These are phyloP conservation scores for Lactifluus pinguis DNA, from an alignment of 768 basidiomycete genomes.

Conservation along the genomic window DNA sequence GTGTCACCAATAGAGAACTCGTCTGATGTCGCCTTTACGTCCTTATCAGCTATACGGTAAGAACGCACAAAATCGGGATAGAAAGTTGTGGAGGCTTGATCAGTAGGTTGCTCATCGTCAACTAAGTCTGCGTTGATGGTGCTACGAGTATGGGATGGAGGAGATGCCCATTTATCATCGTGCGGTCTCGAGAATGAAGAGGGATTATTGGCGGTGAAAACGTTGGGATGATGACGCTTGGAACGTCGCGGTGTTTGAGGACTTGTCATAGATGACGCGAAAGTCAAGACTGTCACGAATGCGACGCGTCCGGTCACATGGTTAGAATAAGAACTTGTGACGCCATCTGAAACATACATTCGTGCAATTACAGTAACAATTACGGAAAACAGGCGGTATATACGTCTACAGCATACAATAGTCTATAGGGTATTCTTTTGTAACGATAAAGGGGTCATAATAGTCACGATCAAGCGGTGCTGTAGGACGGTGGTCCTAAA, in stretches of 20 bases:
- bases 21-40: constrained; percentile 16
- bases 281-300: neutral
- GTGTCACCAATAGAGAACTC: constrained; percentile 56
- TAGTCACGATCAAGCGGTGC: constrained; percentile 8
- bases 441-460: neutral
- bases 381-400: neutral
- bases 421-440: constrained; percentile 2
- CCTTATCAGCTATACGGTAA: neutral
- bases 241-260: constrained; percentile 16
- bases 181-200: neutral
- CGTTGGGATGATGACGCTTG: constrained; percentile 15
- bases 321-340: no score
- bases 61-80: constrained; percentile 7
- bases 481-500: constrained; percentile 36
- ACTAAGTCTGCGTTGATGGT: constrained; percentile 9
- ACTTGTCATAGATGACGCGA: neutral
- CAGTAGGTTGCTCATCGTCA: constrained; percentile 12
- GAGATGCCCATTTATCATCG: constrained; percentile 11
- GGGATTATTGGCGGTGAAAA: neutral
- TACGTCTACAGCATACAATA: neutral
- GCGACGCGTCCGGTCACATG: neutral
- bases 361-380: neutral
- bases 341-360: neutral
- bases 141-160: constrained; percentile 10
- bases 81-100: constrained; percentile 7